Evolutionary conservation across 2,329 filamentous ascomycete genomes (phyloP).

Genomic region (Exophiala alcalophila): DNA sequence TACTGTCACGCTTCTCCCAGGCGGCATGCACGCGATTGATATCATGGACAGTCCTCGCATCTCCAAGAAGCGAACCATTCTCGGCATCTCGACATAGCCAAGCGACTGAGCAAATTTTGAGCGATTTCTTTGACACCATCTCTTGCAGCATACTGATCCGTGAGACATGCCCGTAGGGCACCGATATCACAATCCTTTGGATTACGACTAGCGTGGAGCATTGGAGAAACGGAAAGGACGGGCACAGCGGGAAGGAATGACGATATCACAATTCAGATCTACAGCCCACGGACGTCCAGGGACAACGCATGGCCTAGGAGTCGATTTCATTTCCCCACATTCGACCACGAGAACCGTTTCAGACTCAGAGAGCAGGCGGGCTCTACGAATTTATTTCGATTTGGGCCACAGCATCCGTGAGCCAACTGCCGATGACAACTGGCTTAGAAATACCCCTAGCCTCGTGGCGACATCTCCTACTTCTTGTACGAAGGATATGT

Average conservation of each 20-base stretch:
- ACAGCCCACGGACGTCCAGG: slow-evolving; percentile 14
- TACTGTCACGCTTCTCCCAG: slow-evolving; percentile 37
- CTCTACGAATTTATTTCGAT: slow-evolving; percentile 23
- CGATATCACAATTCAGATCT: slow-evolving; percentile 9
- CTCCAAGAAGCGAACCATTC: slow-evolving; percentile 48
- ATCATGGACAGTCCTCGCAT: slow-evolving; percentile 41
- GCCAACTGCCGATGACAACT: slow-evolving; percentile 16
- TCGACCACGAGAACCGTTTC: slow-evolving; percentile 15
- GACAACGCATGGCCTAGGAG: slow-evolving; percentile 21
- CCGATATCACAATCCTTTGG: slow-evolving; percentile 20
- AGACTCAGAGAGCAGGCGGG: slow-evolving; percentile 15
- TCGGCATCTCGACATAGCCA: slow-evolving; percentile 34
- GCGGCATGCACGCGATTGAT: slow-evolving; percentile 45
- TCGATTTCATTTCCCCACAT: slow-evolving; percentile 10
- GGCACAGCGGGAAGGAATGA: slow-evolving; percentile 6
- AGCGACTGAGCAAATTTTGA: slow-evolving; percentile 19
- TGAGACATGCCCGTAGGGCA: too few relatives aligned
- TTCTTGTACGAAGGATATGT: slow-evolving; percentile 22
- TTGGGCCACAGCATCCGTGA: slow-evolving; percentile 18
- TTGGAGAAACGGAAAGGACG: slow-evolving; percentile 7
- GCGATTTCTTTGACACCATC: slow-evolving; percentile 9
- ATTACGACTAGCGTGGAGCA: slow-evolving; percentile 18
- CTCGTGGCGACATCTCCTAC: slow-evolving; percentile 25
- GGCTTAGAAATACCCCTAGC: slow-evolving; percentile 24
- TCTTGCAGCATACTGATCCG: slow-evolving; percentile 14